A percentile compares a stretch with the other conserved stretches of the same genome.
Evolutionary conservation across 441 rosid genomes (phyloP).

Genomic region (Populus hybrid): DNA sequence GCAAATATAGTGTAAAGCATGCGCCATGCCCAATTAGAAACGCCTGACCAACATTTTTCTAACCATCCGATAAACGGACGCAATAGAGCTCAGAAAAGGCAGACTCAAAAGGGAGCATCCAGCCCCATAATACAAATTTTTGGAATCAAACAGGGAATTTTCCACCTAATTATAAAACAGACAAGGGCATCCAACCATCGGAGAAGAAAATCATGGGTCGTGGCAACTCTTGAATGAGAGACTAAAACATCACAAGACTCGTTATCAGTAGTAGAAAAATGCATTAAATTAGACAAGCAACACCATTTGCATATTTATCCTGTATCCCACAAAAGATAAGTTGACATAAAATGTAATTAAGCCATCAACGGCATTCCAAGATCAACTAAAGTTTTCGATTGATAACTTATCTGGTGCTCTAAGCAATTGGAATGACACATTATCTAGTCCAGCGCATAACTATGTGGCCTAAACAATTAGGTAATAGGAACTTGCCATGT

Average conservation of each 20-base stretch:
- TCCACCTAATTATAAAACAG: not conserved
- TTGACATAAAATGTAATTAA: conserved; percentile 7
- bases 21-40: not conserved
- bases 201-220: not conserved
- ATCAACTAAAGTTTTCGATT: not conserved
- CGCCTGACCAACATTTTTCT: not conserved
- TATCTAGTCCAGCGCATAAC: conserved; percentile 15
- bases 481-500: conserved; percentile 4
- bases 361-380: conserved; percentile 13
- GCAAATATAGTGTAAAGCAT: not conserved
- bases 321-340: not conserved
- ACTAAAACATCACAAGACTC: not conserved
- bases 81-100: not conserved
- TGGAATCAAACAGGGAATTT: not conserved
- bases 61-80: not conserved
- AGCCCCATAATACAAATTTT: not conserved
- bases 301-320: not conserved
- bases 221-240: not conserved
- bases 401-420: conserved; percentile 1
- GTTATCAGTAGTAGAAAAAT: not conserved
- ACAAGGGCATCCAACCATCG: not conserved
- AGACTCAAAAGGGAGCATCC: not conserved
- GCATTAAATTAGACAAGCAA: not conserved
- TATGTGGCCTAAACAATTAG: conserved; percentile 15
- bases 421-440: conserved; percentile 1